Base-by-base conservation (phyloP, 2,329 filamentous ascomycete species). In the Gaeumannomyces tritici region DNA sequence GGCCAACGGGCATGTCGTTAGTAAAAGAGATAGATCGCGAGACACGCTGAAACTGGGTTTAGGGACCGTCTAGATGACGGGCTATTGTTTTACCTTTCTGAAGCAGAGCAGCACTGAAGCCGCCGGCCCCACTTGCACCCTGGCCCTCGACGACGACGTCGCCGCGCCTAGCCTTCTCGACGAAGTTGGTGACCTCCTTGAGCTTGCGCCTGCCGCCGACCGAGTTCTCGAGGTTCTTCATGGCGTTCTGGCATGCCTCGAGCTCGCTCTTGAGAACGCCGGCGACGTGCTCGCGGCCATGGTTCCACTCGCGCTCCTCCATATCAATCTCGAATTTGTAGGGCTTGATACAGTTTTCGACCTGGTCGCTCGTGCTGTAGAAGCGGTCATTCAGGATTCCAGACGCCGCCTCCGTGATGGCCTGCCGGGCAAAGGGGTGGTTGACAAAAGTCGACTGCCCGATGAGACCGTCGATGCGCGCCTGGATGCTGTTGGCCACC, bases 271-370 rank as follows among this genome's bases (percentile, higher is more conserved):
- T 96, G n/a, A 99, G 77, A 1, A 95, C 87, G 11, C 80, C 82
- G 54, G 86, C 83, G 1, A 93, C 88, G 68, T 96, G 95, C 57
- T 96, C 92, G 61, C 93, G 83, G 0, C 92, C 93, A 64, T 89
- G 86, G 4, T 81, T 74, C 95, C 95, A 99, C 73, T 99, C 96
- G 9, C 86, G 81, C 54, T 93, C 90, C 70, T 96, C 91, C 57
- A 99, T 87, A 69, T 99, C 95, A 63, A 99, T 96, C 65, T 97
- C 92, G 68, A 93, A 98, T 73, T 99, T 99, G 80, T 93, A 99
- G 0, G 96, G 95, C 75, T 99, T 99, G 76, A 99, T 96, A 72
- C 93, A 99, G 72, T 98, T 98, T 74, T 99, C 95, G 1, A 99
- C 90, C 75, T 98, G 95, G 70, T 99, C 96, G 66, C 90, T 95